Conservation (phyloP, 306 rosid species). For the Rosa multiflora region DNA sequence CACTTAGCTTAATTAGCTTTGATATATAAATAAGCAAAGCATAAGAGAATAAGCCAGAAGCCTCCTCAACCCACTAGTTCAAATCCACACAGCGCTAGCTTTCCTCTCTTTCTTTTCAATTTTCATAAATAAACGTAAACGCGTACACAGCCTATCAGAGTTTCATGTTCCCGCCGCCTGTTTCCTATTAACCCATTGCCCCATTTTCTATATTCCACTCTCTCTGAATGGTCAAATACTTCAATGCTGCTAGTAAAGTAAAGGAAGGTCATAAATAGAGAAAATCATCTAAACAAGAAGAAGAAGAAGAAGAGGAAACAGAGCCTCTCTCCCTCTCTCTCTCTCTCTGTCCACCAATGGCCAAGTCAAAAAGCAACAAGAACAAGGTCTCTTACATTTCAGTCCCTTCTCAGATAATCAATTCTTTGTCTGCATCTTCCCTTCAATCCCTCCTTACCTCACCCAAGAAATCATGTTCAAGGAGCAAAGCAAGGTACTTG, state of each 20-base stretch:
- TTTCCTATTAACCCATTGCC: not conserved
- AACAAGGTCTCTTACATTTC: conserved; percentile 76
- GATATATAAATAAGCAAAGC: not conserved
- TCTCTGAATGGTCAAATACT: conserved; percentile 1
- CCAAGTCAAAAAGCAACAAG: conserved; percentile 59
- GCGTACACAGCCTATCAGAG: conserved; percentile 14
- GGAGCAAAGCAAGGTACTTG: conserved; percentile 25
- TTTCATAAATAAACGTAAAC: conserved; percentile 15
- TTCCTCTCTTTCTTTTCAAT: not conserved
- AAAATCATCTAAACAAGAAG: not conserved
- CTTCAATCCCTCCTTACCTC: conserved; percentile 76
- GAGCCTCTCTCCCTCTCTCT: not conserved
- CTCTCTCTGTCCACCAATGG: conserved; percentile 40
- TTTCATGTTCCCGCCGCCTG: conserved; percentile 32
- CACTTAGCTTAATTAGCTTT: not conserved
- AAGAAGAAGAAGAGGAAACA: not conserved
- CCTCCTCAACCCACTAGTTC: not conserved
- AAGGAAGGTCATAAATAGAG: conserved; percentile 12
- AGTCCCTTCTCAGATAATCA: conserved; percentile 93
- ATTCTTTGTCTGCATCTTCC: conserved; percentile 78
- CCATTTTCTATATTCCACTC: conserved; percentile 2
- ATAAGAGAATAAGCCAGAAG: not conserved
- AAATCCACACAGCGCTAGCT: not conserved
- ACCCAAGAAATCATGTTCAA: conserved; percentile 74
- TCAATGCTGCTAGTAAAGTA: not conserved